A percentile compares a stretch with the other conserved stretches of the same genome.
phyloP scores from a whole-genome alignment of 306 rosid species.

The Medicago truncatula region DNA sequence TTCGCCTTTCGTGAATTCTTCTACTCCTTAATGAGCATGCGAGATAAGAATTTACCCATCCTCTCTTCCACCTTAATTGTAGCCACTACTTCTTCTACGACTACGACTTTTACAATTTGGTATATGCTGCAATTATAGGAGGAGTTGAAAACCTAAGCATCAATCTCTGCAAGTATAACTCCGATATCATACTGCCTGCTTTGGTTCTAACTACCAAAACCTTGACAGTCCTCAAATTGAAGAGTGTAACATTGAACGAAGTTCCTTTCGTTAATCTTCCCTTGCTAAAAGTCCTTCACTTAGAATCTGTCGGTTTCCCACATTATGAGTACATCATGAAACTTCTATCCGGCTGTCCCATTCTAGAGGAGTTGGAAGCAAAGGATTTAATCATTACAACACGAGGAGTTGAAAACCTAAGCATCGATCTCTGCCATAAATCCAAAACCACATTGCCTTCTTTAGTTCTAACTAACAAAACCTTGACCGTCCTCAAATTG shows the following conservation, averaged over 20 bases:
- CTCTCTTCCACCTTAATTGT: not conserved
- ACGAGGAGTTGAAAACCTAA: no score
- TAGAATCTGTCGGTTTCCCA: not conserved
- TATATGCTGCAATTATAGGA: not conserved
- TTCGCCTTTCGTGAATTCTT: not conserved
- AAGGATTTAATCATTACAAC: not conserved
- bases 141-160: not conserved
- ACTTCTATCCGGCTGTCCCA: not conserved
- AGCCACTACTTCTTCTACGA: no score
- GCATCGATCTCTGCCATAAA: no score
- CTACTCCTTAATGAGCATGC: no score
- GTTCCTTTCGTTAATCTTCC: not conserved
- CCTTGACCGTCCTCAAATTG: slow-evolving; percentile 9
- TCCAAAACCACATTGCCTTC: no score
- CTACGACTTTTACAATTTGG: not conserved
- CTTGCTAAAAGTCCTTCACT: not conserved
- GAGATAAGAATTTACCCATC: not conserved
- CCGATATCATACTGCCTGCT: not conserved
- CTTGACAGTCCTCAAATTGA: not conserved
- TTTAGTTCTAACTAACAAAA: not conserved
- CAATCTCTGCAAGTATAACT: not conserved
- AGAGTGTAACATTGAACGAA: not conserved
- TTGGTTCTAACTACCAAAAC: not conserved
- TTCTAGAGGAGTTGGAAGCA: not conserved
- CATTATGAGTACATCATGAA: rapidly evolving